Percentiles rank a stretch among this genome's conserved stretches.
These are phyloP conservation scores for Salix dunnii DNA, from an alignment of 345 rosid species.

Conservation along the genomic window DNA sequence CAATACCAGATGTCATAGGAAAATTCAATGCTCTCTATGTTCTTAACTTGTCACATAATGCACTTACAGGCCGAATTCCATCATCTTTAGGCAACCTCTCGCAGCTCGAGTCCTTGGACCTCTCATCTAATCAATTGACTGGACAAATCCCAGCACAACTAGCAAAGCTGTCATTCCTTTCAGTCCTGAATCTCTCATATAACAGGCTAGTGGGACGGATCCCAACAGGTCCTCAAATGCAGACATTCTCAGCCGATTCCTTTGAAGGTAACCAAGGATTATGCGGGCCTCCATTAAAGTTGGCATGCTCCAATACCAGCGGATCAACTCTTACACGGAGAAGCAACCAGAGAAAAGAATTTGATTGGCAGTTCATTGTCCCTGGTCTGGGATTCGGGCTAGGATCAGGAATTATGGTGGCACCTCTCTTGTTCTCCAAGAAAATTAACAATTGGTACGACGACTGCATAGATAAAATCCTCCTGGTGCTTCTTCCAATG, in stretches of 20 bases:
- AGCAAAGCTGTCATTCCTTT: slow-evolving; percentile 11
- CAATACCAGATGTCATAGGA: slow-evolving; percentile 16
- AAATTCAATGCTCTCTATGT: slow-evolving; percentile 9
- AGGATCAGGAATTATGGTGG: slow-evolving; percentile 45
- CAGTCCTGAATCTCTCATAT: slow-evolving; percentile 17
- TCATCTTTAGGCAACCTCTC: slow-evolving; percentile 6
- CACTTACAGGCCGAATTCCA: slow-evolving; percentile 12
- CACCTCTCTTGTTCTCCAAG: slow-evolving; percentile 35
- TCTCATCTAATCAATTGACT: slow-evolving; percentile 5
- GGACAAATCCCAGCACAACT: slow-evolving; percentile 21
- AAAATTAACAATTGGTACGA: slow-evolving; percentile 29
- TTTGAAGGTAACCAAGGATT: slow-evolving; percentile 11
- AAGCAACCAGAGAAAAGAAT: neutral
- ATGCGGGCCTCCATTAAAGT: slow-evolving; percentile 2
- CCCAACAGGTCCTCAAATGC: slow-evolving; percentile 10
- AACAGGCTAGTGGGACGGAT: slow-evolving; percentile 9
- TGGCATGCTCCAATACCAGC: neutral
- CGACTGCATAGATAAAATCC: slow-evolving; percentile 35
- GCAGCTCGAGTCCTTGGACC: slow-evolving; percentile 23
- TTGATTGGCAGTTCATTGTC: slow-evolving; percentile 46
- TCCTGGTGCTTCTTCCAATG: slow-evolving; percentile 39
- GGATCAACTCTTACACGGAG: neutral
- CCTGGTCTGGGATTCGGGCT: slow-evolving; percentile 50
- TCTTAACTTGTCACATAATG: slow-evolving; percentile 26
- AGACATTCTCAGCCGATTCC: neutral